Evolutionary conservation across 2,329 filamentous ascomycete species (phyloP).

Genomic region (Beauveria sp.): DNA sequence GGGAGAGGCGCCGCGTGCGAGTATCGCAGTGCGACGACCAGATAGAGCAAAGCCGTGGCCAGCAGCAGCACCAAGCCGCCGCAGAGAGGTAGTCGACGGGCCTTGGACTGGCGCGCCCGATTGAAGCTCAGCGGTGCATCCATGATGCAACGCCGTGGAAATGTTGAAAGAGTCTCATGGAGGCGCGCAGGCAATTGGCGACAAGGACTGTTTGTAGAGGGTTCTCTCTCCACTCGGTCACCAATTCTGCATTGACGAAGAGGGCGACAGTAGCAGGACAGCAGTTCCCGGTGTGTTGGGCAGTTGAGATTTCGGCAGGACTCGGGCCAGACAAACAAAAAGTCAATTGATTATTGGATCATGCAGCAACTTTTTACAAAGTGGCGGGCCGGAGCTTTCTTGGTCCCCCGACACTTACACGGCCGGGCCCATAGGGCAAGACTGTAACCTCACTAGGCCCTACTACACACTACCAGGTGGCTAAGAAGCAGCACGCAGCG

Average conservation of each 20-base stretch:
- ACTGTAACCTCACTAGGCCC: background rate
- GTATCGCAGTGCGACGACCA: background rate
- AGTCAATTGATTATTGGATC: background rate
- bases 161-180: background rate
- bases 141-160: background rate
- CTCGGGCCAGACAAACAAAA: background rate
- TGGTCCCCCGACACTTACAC: background rate
- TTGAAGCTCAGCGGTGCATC: background rate
- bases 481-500: background rate
- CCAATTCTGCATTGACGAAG: background rate
- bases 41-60: background rate
- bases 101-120: background rate
- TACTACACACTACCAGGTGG: background rate
- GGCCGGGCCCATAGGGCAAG: background rate
- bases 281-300: background rate
- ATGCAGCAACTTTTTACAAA: background rate
- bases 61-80: conserved; percentile 2
- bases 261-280: background rate
- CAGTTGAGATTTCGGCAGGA: background rate
- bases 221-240: background rate
- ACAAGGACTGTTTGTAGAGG: background rate
- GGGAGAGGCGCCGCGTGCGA: background rate
- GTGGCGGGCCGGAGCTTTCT: background rate
- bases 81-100: background rate
- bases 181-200: background rate